Base-by-base conservation (phyloP, 2,329 filamentous ascomycete species). In the Escovopsis sp. region DNA sequence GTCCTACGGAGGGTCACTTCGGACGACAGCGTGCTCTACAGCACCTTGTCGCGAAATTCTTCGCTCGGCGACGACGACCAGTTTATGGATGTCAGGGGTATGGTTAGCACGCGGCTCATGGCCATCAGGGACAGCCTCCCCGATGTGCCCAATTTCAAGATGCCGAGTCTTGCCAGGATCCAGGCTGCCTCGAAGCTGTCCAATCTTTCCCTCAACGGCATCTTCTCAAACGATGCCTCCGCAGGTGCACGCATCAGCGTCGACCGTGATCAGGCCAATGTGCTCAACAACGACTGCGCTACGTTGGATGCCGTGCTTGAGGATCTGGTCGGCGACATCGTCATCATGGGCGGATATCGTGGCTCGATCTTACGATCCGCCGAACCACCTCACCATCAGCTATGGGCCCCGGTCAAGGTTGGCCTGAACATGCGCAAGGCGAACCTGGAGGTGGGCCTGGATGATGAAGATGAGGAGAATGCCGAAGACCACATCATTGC, bases 381-480 rank as follows among this genome's bases (percentile, higher is more conserved):
- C 10, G 77, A 85, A 41, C 71, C 81, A 8, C 80, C 82, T 4
- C 75, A 88, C 49, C 76, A 85, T n/a, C 85, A 93, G 51, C 61
- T 94, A 0, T 96, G 88, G 88, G 83, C 92, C 2, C 87, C 87
- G 0, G 78, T 94, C 49, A 94, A 94, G 56, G 79, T 94, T 19
- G 87, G 88, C 1, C 61, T 96, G 34, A 94, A 93, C 46, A 72
- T 94, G 41, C 78, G 87, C 37, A 94, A 90, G 51, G 87, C 88
- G 2, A 84, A 96, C 51, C 65, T 96, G 4, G 85, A 93, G 52
- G 79, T 96, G 9, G 87, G 86, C 0, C 59, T 94, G 4, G 70
- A 81, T 12, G 73, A 73, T 2, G 79, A 86, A 46, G 87, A 92
- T 38, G 88, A 94, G 49, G 79, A 85, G 46, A 69, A 62, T 5